These are phyloP conservation scores for Phytophthora constricta DNA, from an alignment of 352 stramenopile genomes.

Conservation along the genomic window DNA sequence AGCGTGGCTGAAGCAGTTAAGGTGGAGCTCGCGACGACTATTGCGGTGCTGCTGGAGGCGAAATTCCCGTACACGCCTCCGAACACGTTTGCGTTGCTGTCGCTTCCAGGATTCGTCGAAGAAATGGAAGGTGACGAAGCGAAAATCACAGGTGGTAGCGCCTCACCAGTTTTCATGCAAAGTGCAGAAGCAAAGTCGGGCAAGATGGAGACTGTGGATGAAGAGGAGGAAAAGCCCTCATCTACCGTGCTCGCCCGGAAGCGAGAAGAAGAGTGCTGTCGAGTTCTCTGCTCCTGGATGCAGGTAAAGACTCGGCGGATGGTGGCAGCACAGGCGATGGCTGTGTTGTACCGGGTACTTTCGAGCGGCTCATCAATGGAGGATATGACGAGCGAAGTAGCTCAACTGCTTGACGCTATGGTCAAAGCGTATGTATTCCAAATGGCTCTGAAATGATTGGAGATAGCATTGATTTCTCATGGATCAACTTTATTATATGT, in stretches of 20 bases:
- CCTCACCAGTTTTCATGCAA: conserved; percentile 6
- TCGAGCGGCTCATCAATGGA: conserved; percentile 21
- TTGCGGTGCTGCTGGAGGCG: conserved; percentile 64
- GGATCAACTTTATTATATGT: conserved; percentile 4
- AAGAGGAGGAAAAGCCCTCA: conserved; percentile 42
- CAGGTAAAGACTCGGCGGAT: conserved; percentile 28
- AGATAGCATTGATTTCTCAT: not conserved
- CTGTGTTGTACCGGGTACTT: conserved; percentile 44
- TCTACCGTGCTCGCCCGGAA: conserved; percentile 22
- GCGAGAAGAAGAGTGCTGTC: conserved; percentile 45
- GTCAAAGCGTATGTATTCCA: conserved; percentile 37
- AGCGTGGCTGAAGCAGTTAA: conserved; percentile 51
- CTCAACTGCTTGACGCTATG: conserved; percentile 36
- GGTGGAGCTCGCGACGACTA: conserved; percentile 57
- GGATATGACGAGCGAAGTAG: conserved; percentile 26
- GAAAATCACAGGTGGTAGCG: conserved; percentile 24
- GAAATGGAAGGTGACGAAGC: conserved; percentile 50
- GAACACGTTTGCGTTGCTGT: conserved; percentile 62
- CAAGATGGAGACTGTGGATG: conserved; percentile 33
- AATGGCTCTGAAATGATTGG: not conserved
- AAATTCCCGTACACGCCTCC: conserved; percentile 41
- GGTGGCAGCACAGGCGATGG: conserved; percentile 47
- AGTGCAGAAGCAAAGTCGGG: conserved; percentile 28
- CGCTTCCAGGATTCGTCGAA: conserved; percentile 64
- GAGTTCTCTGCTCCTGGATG: conserved; percentile 54